Percentiles rank a stretch among this genome's conserved stretches.
Conservation (phyloP, 2,329 filamentous ascomycete species). For the Trichoderma arundinaceum region DNA sequence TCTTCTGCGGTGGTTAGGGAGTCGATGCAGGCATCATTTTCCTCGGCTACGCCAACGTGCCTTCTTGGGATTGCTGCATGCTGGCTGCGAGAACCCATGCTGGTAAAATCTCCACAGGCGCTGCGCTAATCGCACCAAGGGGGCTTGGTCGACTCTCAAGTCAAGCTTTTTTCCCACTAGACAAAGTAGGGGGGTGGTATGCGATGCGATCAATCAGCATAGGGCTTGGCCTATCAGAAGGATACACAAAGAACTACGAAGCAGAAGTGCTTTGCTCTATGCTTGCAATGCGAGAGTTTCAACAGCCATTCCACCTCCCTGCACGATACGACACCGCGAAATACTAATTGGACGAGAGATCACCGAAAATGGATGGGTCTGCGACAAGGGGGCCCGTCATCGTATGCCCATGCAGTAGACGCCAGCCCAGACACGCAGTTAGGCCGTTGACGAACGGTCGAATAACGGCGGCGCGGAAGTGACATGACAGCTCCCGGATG, state of each 20-base stretch:
- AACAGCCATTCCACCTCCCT: not conserved
- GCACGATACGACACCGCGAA: not conserved
- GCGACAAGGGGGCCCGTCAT: slow-evolving; percentile 24
- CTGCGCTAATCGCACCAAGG: slow-evolving; percentile 27
- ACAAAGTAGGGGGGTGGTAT: not conserved
- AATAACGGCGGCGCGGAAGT: slow-evolving; percentile 25
- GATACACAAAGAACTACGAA: not conserved
- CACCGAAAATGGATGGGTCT: slow-evolving; percentile 19
- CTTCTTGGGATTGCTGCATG: slow-evolving; percentile 22
- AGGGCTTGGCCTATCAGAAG: not conserved
- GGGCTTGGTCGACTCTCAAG: not conserved
- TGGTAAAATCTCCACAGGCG: not conserved
- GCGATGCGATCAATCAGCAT: not conserved
- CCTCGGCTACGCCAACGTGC: slow-evolving; percentile 17
- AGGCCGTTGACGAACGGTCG: slow-evolving; percentile 27
- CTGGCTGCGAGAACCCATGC: slow-evolving; percentile 17
- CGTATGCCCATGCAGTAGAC: slow-evolving; percentile 25
- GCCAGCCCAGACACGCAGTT: slow-evolving; percentile 27
- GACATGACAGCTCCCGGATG: slow-evolving; percentile 24
- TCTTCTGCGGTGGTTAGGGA: slow-evolving; percentile 5
- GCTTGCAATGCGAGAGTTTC: not conserved
- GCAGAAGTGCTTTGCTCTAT: not conserved
- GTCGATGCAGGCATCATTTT: slow-evolving; percentile 7
- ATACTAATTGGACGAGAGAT: slow-evolving; percentile 21
- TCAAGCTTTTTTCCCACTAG: slow-evolving; percentile 2